Percentiles rank a stretch among this genome's conserved stretches.
These are phyloP conservation scores for Sugiyamaella japonica DNA, from an alignment of 1,139 yeast genomes.

Conservation along the genomic window DNA sequence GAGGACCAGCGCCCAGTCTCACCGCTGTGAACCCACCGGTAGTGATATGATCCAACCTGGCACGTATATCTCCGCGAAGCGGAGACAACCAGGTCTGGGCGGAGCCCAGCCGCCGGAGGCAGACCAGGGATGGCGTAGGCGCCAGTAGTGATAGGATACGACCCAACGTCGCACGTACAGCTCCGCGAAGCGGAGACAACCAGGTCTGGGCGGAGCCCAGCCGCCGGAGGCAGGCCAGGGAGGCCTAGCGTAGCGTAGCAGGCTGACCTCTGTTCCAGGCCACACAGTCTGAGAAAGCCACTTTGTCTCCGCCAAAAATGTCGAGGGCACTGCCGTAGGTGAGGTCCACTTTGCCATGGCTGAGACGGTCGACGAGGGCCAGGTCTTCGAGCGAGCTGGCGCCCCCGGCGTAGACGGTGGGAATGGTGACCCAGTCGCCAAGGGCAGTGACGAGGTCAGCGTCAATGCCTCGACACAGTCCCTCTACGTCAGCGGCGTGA, in stretches of 20 bases:
- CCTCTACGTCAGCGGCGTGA: constrained; percentile 99
- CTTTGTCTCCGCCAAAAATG: constrained; percentile 86
- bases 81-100: no score
- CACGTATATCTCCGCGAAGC: no score
- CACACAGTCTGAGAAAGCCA: constrained; percentile 70
- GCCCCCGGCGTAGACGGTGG: constrained; percentile 95
- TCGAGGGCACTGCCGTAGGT: constrained; percentile 93
- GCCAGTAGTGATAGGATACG: no score
- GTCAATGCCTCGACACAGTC: constrained; percentile 90
- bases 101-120: no score
- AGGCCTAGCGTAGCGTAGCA: neutral
- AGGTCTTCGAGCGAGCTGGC: constrained; percentile 75
- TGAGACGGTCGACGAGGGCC: constrained; percentile 59
- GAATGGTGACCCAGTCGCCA: constrained; percentile 79
- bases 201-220: no score
- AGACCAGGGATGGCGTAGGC: no score
- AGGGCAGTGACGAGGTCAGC: constrained; percentile 66
- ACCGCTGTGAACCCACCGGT: no score
- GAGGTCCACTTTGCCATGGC: constrained; percentile 81
- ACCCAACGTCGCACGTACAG: no score
- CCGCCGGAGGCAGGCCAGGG: no score
- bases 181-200: no score
- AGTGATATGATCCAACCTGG: no score
- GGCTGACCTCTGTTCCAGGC: constrained; percentile 55
- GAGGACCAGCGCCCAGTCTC: no score